phyloP scores from a whole-genome alignment of 129 eudicot species.

The Lactuca sativa region DNA sequence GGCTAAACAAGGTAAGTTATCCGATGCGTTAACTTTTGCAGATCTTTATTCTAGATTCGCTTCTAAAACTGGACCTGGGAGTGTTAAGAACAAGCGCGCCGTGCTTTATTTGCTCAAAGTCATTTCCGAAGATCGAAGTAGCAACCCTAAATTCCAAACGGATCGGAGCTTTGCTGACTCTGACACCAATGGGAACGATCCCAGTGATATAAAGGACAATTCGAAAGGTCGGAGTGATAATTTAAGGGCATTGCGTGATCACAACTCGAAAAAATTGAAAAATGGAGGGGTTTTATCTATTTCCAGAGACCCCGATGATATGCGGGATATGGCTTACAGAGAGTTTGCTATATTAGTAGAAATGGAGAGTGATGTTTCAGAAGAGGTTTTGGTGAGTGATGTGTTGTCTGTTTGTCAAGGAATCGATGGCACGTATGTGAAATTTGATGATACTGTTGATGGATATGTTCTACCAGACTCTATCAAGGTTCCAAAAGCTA shows the following conservation, averaged over 20 bases:
- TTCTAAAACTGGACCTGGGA: conserved; percentile 61
- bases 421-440: conserved; percentile 68
- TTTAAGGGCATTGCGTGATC: neutral
- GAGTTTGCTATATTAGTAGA: conserved; percentile 52
- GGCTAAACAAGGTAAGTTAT: conserved; percentile 72
- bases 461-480: conserved; percentile 53
- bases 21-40: conserved; percentile 68
- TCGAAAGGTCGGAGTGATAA: neutral
- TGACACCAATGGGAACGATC: conserved; percentile 15
- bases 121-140: conserved; percentile 62
- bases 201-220: conserved; percentile 21
- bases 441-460: conserved; percentile 60
- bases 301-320: conserved; percentile 47
- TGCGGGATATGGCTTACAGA: conserved; percentile 51
- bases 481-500: conserved; percentile 53
- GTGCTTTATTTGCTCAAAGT: conserved; percentile 78
- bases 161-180: conserved; percentile 32
- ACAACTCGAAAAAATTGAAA: conserved; percentile 30
- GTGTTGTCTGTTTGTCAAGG: conserved; percentile 84
- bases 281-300: conserved; percentile 68
- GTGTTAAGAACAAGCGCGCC: conserved; percentile 64
- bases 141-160: neutral
- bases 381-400: conserved; percentile 81
- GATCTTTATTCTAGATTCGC: conserved; percentile 67
- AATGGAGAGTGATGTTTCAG: conserved; percentile 67